phyloP scores from a whole-genome alignment of 202 grass and related monocot species.

The Carex arenaria region DNA sequence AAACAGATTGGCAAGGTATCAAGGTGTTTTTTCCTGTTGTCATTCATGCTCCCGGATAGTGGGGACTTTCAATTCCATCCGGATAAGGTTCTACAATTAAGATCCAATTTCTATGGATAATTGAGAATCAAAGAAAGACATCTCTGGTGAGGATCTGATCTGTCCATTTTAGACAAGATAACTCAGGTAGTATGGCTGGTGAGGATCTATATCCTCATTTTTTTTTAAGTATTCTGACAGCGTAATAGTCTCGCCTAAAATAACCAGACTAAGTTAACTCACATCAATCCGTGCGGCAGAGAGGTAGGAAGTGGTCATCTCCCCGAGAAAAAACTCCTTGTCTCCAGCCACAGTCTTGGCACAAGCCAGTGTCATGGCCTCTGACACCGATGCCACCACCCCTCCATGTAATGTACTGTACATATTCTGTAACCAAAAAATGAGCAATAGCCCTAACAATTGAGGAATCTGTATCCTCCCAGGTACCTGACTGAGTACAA shows the following conservation, averaged over 20 bases:
- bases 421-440: conserved; percentile 29
- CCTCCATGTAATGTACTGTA: conserved; percentile 90
- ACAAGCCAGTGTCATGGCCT: conserved; percentile 60
- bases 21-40: not conserved
- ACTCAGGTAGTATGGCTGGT: not conserved
- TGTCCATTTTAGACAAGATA: not conserved
- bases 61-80: not conserved
- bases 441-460: not conserved
- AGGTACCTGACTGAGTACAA: too few relatives aligned
- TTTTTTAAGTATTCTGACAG: not conserved
- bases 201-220: too few relatives aligned
- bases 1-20: not conserved
- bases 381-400: conserved; percentile 48
- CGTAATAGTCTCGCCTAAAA: not conserved
- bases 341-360: conserved; percentile 42
- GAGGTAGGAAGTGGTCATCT: conserved; percentile 62
- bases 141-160: not conserved
- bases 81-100: not conserved
- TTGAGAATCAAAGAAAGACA: not conserved
- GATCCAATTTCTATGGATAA: not conserved
- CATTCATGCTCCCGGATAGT: not conserved
- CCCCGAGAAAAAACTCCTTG: conserved; percentile 71
- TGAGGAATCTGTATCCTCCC: not conserved
- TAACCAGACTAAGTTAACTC: not conserved
- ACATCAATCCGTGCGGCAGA: conserved; percentile 38